phyloP scores from a whole-genome alignment of 345 rosid species.

The Linum tenue region DNA sequence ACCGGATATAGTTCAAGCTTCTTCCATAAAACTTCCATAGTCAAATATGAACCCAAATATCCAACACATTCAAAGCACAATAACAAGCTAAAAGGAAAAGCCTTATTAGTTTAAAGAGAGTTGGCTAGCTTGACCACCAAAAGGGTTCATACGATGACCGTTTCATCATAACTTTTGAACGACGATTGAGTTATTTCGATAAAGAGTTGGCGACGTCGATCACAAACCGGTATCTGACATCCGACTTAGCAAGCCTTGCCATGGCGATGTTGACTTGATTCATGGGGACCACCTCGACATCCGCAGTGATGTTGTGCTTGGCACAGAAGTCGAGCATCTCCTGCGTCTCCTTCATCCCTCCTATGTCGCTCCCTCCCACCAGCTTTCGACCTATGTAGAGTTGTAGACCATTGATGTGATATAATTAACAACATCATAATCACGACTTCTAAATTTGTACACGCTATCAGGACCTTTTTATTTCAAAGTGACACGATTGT shows the following conservation, averaged over 20 bases:
- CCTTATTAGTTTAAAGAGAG: too few relatives aligned
- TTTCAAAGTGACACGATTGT: too few relatives aligned
- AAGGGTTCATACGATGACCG: not conserved
- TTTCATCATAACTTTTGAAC: not conserved
- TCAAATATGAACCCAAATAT: too few relatives aligned
- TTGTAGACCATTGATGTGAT: too few relatives aligned
- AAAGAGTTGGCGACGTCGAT: constrained; percentile 69
- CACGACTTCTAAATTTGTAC: too few relatives aligned
- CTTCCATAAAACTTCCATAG: too few relatives aligned
- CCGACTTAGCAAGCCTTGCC: constrained; percentile 87
- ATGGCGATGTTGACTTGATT: constrained; percentile 65
- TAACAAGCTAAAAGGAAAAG: not conserved
- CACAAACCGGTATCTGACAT: constrained; percentile 82
- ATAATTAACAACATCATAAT: not conserved
- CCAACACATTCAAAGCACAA: too few relatives aligned
- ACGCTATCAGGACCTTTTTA: too few relatives aligned
- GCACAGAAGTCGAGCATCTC: constrained; percentile 92
- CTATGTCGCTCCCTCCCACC: constrained; percentile 69
- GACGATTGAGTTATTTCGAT: constrained; percentile 17
- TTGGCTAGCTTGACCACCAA: too few relatives aligned
- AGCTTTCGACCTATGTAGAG: constrained; percentile 60
- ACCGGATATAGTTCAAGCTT: too few relatives aligned
- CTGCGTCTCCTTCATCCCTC: constrained; percentile 76
- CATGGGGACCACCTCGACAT: constrained; percentile 66
- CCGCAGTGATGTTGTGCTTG: constrained; percentile 59